Percentiles rank a stretch among this genome's conserved stretches.
These are phyloP conservation scores for Eucalyptus regnans DNA, from an alignment of 345 rosid species.

Conservation along the genomic window DNA sequence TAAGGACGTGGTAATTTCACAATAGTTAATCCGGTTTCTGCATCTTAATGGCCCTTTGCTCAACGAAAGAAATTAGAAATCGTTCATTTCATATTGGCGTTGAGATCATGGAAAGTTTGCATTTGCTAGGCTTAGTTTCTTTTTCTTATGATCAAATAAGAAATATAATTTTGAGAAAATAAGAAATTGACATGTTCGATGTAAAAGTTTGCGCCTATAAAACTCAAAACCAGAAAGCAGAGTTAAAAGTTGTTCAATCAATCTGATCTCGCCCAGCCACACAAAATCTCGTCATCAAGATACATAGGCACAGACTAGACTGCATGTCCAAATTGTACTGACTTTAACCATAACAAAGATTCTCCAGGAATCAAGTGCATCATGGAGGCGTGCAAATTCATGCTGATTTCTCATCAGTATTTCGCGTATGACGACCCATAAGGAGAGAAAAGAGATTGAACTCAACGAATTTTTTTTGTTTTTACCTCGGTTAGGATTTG, in stretches of 20 bases:
- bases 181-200: neutral
- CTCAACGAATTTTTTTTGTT: neutral
- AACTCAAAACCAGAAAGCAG: neutral
- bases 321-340: neutral
- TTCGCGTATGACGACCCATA: neutral
- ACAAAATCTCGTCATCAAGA: neutral
- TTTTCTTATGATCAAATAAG: neutral
- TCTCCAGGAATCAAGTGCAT: neutral
- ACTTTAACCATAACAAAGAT: neutral
- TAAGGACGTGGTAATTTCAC: neutral
- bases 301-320: neutral
- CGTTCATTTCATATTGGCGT: neutral
- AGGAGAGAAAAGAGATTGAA: neutral
- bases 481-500: slow-evolving; percentile 50
- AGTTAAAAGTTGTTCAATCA: neutral
- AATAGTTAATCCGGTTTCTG: neutral
- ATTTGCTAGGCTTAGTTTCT: neutral
- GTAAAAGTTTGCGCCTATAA: neutral
- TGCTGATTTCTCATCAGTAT: neutral
- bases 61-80: neutral
- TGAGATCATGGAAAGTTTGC: neutral
- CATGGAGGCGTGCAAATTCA: neutral
- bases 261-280: neutral
- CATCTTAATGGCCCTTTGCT: neutral
- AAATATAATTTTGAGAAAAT: neutral